Conservation (phyloP, 345 rosid genomes). For the Noccaea caerulescens region DNA sequence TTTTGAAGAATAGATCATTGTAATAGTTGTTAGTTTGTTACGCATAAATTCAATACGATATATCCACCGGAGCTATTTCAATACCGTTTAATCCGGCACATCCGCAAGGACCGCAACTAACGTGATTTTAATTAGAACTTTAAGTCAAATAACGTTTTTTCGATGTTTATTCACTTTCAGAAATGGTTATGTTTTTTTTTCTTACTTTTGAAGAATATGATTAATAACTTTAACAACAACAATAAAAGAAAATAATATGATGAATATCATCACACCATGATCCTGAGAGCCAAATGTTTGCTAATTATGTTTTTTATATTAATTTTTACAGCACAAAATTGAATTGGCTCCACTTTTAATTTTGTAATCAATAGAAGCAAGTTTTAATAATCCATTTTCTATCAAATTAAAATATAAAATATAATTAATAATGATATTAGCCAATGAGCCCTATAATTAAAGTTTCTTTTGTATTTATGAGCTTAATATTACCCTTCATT, state of each 20-base stretch:
- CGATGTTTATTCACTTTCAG: background rate
- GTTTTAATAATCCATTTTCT: background rate
- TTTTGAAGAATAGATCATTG: background rate
- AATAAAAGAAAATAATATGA: background rate
- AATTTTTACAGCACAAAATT: no score
- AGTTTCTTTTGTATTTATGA: background rate
- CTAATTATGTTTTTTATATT: no score
- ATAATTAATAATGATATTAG: background rate
- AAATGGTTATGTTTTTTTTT: background rate
- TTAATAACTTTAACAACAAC: no score
- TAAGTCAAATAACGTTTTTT: background rate
- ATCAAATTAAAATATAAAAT: background rate
- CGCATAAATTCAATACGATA: background rate
- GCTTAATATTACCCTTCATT: background rate
- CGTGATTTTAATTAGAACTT: background rate
- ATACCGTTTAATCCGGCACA: background rate
- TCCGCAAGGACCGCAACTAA: background rate
- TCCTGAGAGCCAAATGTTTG: no score
- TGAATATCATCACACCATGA: background rate
- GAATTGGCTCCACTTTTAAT: conserved; percentile 33
- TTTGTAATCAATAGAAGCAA: background rate
- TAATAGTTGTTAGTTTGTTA: background rate
- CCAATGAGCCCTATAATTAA: background rate
- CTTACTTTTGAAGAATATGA: background rate
- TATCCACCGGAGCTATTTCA: background rate